A percentile compares a stretch with the other conserved stretches of the same genome.
Evolutionary conservation across 306 rosid genomes (phyloP).

Genomic region (Pyrus bretschneideri): DNA sequence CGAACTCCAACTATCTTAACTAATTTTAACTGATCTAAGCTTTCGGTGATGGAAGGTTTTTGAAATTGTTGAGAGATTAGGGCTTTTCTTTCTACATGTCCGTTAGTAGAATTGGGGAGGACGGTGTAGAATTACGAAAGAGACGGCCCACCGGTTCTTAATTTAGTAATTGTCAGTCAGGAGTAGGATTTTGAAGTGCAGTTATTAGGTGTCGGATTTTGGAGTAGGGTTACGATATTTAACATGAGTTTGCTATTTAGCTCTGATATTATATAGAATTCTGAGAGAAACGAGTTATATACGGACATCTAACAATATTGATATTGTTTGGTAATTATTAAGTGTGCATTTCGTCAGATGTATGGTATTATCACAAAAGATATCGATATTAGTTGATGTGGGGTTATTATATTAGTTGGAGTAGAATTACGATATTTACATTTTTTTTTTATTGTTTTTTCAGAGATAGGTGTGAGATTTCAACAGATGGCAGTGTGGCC

Average conservation of each 20-base stretch:
- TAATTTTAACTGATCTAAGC: not conserved
- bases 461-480: too few species aligned
- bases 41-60: not conserved
- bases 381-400: accelerated
- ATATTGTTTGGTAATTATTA: accelerated
- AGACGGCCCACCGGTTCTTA: too few species aligned
- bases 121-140: too few species aligned
- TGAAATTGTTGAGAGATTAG: not conserved
- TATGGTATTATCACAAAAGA: accelerated
- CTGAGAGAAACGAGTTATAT: accelerated
- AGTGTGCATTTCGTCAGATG: accelerated
- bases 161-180: too few species aligned
- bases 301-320: accelerated
- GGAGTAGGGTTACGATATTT: too few species aligned
- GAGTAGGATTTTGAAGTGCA: too few species aligned
- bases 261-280: too few species aligned
- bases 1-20: not conserved
- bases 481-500: not conserved
- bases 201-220: too few species aligned
- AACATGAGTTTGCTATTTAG: accelerated
- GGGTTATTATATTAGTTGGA: too few species aligned
- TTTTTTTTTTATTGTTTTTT: too few species aligned
- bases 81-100: not conserved
- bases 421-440: too few species aligned
- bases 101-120: not conserved